Percentiles rank a stretch among this genome's conserved stretches.
These are phyloP conservation scores for Tulasnella sp. DNA, from an alignment of 768 basidiomycete genomes.

Conservation along the genomic window DNA sequence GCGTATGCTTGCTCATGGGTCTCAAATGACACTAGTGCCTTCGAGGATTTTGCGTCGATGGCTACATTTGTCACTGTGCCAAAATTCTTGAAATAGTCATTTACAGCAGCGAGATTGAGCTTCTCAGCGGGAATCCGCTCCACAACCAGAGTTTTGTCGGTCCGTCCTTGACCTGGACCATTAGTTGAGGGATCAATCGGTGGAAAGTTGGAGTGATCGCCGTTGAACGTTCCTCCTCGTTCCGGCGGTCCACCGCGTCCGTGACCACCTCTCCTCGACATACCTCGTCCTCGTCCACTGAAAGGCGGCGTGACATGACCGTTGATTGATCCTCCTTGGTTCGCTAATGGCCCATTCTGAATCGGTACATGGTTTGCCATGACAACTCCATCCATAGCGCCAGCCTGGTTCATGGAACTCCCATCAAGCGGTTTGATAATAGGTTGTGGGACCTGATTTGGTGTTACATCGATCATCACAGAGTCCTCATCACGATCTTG, in stretches of 20 bases:
- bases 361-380: background rate
- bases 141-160: conserved; percentile 60
- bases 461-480: conserved; percentile 11
- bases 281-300: conserved; percentile 25
- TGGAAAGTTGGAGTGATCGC: background rate
- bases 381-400: conserved; percentile 1
- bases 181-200: conserved; percentile 44
- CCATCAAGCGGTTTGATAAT: background rate
- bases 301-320: conserved; percentile 20
- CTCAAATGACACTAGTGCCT: conserved; percentile 80
- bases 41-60: conserved; percentile 56
- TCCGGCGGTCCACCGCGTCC: conserved; percentile 29
- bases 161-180: conserved; percentile 33
- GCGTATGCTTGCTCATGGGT: conserved; percentile 70
- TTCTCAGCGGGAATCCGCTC: conserved; percentile 87
- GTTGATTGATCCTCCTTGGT: background rate
- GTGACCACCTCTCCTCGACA: conserved; percentile 32
- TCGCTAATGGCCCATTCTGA: background rate
- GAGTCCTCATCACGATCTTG: conserved; percentile 29
- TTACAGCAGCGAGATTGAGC: conserved; percentile 62
- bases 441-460: conserved; percentile 2
- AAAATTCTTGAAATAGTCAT: conserved; percentile 82
- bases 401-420: background rate
- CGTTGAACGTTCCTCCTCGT: background rate
- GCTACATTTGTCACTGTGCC: conserved; percentile 88